phyloP scores from a whole-genome alignment of 192 early-diverging fungal species.

The Neocallimastix lanati region DNA sequence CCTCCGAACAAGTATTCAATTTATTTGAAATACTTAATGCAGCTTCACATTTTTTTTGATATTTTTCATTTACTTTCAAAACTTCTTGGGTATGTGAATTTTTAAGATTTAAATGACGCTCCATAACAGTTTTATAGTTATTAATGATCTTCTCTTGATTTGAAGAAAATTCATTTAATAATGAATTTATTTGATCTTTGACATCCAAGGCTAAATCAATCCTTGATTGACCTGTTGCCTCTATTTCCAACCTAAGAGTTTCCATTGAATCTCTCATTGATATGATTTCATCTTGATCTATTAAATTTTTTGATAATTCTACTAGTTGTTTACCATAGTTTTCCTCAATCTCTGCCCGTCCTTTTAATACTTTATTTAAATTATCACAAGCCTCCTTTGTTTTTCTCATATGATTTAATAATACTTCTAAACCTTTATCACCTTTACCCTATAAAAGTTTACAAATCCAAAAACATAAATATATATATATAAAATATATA shows the following conservation, averaged over 20 bases:
- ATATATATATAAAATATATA: too few relatives aligned
- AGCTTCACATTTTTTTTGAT: constrained; percentile 23
- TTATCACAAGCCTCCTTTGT: neutral
- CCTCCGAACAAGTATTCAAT: constrained; percentile 4
- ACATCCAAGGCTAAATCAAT: constrained; percentile 26
- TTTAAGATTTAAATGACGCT: constrained; percentile 22
- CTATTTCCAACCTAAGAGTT: constrained; percentile 21
- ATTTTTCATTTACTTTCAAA: constrained; percentile 19
- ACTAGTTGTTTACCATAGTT: constrained; percentile 29
- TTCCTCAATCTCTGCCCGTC: constrained; percentile 21
- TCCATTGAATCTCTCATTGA: constrained; percentile 27
- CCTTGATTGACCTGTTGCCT: constrained; percentile 17
- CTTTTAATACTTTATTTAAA: neutral
- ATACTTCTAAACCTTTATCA: neutral
- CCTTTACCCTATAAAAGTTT: neutral
- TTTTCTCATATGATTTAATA: neutral
- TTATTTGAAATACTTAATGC: constrained; percentile 2
- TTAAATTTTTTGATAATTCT: constrained; percentile 27
- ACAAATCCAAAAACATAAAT: too few relatives aligned
- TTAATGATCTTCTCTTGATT: neutral
- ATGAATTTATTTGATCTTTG: constrained; percentile 6
- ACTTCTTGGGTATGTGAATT: constrained; percentile 12
- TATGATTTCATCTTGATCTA: constrained; percentile 28
- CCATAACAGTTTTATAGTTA: constrained; percentile 18
- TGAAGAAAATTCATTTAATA: neutral